phyloP scores from a whole-genome alignment of 371 early-diverging fungal genomes.

The Mortierella sp. region DNA sequence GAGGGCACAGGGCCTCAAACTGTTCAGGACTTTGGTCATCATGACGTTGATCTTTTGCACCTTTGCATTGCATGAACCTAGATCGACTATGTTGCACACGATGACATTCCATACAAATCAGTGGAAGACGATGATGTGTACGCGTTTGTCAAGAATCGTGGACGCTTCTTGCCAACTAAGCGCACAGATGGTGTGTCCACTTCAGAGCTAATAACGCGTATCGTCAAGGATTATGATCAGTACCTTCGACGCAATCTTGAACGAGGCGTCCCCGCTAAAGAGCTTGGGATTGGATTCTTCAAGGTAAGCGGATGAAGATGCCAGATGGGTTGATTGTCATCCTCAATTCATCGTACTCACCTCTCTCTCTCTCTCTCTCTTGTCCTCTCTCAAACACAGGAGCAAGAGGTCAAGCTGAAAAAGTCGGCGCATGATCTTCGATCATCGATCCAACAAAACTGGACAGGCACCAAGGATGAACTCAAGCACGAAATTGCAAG shows the following conservation, averaged over 20 bases:
- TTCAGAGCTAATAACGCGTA: constrained; percentile 94
- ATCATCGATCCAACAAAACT: constrained; percentile 69
- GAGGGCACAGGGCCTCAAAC: no score
- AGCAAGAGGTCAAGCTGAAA: constrained; percentile 81
- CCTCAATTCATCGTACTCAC: no score
- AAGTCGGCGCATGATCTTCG: constrained; percentile 76
- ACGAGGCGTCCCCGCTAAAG: constrained; percentile 92
- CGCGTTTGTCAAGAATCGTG: constrained; percentile 89
- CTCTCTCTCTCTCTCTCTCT: not conserved
- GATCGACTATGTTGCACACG: constrained; percentile 99
- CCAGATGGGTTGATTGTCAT: no score
- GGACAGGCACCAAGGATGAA: constrained; percentile 67
- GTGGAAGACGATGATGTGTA: constrained; percentile 93
- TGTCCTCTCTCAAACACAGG: constrained; percentile 41
- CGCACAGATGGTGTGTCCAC: constrained; percentile 97
- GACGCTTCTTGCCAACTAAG: constrained; percentile 89
- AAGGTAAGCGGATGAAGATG: constrained; percentile 59
- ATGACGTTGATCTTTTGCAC: no score
- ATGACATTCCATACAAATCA: constrained; percentile 92
- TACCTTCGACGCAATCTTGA: constrained; percentile 94
- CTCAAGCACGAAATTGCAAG: constrained; percentile 66
- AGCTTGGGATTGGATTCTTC: constrained; percentile 89
- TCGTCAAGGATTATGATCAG: constrained; percentile 95
- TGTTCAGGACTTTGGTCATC: no score
- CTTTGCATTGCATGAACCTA: constrained; percentile 21